A percentile compares a stretch with the other conserved stretches of the same genome.
Conservation (phyloP, 2,329 filamentous ascomycete species). For the Stagonosporopsis tanaceti region DNA sequence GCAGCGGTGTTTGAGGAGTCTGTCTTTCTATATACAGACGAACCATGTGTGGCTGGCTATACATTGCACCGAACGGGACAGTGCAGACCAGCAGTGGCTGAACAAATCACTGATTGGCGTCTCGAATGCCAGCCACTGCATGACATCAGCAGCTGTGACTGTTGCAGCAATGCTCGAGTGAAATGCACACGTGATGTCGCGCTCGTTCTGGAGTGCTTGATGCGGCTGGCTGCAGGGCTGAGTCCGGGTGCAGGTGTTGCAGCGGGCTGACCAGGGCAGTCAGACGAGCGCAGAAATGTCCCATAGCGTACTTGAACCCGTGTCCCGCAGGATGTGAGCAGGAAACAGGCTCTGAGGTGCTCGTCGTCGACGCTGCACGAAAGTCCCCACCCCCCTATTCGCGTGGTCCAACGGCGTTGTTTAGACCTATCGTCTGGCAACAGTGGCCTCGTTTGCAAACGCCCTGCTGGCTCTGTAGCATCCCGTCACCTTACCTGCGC, state of each 20-base stretch:
- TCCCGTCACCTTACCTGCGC: slow-evolving; percentile 20
- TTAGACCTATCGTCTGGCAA: slow-evolving; percentile 18
- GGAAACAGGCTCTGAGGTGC: neutral
- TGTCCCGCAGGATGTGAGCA: slow-evolving; percentile 9
- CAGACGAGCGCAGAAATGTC: slow-evolving; percentile 11
- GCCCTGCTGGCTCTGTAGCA: slow-evolving; percentile 32
- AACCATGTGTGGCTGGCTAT: neutral
- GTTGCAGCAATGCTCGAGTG: neutral
- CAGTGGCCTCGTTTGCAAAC: slow-evolving; percentile 24
- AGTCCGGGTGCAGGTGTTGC: slow-evolving; percentile 11
- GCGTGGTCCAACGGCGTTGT: slow-evolving; percentile 16
- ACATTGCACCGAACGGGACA: neutral
- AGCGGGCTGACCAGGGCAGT: slow-evolving; percentile 17
- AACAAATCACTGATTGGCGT: neutral
- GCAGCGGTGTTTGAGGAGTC: neutral
- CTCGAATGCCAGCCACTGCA: neutral
- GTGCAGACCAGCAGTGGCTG: neutral
- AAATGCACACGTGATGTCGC: slow-evolving; percentile 16
- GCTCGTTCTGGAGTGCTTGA: slow-evolving; percentile 1
- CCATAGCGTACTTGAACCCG: slow-evolving; percentile 3
- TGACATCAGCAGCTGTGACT: neutral
- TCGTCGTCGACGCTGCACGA: slow-evolving; percentile 2
- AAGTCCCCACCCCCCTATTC: slow-evolving; percentile 7
- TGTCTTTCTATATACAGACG: neutral
- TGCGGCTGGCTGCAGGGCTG: slow-evolving; percentile 8